Evolutionary conservation across 2,329 filamentous ascomycete genomes (phyloP), one percentile per base, ranked within the genome.

Genomic region (Didymella pomorum): DNA sequence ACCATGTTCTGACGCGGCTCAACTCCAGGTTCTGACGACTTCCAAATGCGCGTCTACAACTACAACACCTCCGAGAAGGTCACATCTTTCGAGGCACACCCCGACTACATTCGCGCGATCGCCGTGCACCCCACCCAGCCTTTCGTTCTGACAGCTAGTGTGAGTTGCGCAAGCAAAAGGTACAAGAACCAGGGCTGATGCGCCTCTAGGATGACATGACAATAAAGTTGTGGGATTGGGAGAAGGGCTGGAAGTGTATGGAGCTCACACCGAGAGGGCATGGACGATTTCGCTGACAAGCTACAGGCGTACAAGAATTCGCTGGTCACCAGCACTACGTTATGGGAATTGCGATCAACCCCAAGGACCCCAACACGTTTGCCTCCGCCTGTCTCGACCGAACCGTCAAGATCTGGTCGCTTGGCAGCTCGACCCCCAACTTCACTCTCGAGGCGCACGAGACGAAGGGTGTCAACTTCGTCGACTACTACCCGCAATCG

Each of bases 1-100:
- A 26, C 28, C 3, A 9, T 14, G 43, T 47, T 56, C 63, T 75
- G 68, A 75, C 67, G 39, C 52, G 49, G 42, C 47, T 50, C 41
- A 48, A 62, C 37, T 52, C n/a, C 58, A 76, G 74, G 74, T 58
- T 94, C 90, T 68, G 92, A 96, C 81, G 92, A 97, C 82, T 99
- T 96, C 81, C 86, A 89, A 73, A 77, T 90, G 61, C 90, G 94
- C 54, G 75, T 76, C 7, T 96, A 97, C 86, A 98, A 99, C 83
- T 99, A 98, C 86, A 98, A 99, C 82, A 99, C 95, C 52, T 96
- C 92, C 60, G 95, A 99, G 81, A 98, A 97, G 86, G 95, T 98
- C 73, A 94, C 93, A 52, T 91, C 91, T 16, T 98, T 97, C 79
- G 94, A 98, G 81, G 94, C 93, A 50, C 95, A 99, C 77, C 95